Percentiles rank a stretch among this genome's conserved stretches.
These are phyloP conservation scores for Sporothrix humicola DNA, from an alignment of 2,329 filamentous ascomycete species.

Conservation along the genomic window DNA sequence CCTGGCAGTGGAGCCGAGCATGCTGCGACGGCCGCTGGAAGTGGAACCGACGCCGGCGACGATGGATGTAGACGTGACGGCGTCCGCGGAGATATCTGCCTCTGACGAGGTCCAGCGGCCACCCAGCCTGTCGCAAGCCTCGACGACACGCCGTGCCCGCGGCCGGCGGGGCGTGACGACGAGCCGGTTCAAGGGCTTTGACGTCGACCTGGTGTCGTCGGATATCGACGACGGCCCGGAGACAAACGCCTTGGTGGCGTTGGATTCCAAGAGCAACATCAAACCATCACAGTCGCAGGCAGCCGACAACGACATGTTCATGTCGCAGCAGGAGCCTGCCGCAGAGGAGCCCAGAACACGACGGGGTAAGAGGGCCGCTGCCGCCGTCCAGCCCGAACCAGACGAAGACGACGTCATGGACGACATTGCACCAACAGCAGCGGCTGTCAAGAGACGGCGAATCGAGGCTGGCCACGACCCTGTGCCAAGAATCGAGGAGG, in stretches of 20 bases:
- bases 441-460: constrained; percentile 78
- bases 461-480: constrained; percentile 63
- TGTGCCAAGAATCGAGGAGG: constrained; percentile 41
- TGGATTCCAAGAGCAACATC: not conserved
- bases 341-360: constrained; percentile 38
- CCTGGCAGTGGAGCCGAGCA: constrained; percentile 75
- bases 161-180: constrained; percentile 31
- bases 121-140: constrained; percentile 40
- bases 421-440: constrained; percentile 74
- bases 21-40: constrained; percentile 71
- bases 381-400: not conserved
- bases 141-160: constrained; percentile 35
- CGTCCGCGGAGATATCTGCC: not conserved
- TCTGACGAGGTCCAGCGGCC: not conserved
- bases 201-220: constrained; percentile 53
- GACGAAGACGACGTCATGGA: constrained; percentile 63
- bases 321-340: constrained; percentile 13
- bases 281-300: not conserved
- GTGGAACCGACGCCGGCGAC: constrained; percentile 46
- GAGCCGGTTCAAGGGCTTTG: constrained; percentile 76
- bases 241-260: not conserved
- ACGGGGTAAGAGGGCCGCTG: constrained; percentile 25
- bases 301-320: constrained; percentile 28
- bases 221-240: constrained; percentile 40
- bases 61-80: not conserved